phyloP scores from a whole-genome alignment of 108 stramenopile species.

The Stephanodiscus minutulus region DNA sequence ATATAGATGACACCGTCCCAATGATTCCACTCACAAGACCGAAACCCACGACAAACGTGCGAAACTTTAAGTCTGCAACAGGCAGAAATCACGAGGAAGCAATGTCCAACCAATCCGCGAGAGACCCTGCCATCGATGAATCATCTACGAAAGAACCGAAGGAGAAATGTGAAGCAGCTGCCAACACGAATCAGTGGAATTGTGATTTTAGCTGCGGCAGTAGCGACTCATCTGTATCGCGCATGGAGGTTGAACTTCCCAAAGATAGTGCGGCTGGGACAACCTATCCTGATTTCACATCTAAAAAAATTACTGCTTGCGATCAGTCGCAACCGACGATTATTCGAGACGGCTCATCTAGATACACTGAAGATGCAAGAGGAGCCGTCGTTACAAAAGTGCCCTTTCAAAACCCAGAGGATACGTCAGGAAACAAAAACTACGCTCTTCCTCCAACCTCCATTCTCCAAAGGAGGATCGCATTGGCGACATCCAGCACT shows the following conservation, averaged over 20 bases:
- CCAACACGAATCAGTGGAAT: not conserved
- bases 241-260: not conserved
- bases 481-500: not conserved
- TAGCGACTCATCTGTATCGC: not conserved
- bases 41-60: not conserved
- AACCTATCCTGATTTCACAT: too few relatives aligned
- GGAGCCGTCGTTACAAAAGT: not conserved
- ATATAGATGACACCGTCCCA: conserved; percentile 18
- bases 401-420: not conserved
- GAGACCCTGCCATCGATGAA: conserved; percentile 2
- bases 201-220: conserved; percentile 10
- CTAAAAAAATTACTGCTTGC: not conserved
- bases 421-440: not conserved
- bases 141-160: conserved; percentile 3
- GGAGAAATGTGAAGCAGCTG: not conserved
- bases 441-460: not conserved
- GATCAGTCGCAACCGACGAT: not conserved
- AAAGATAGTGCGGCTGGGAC: too few relatives aligned
- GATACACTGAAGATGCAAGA: not conserved
- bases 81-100: conserved; percentile 5
- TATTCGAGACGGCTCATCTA: not conserved
- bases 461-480: not conserved
- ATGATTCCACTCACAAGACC: conserved; percentile 16
- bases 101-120: not conserved
- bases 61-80: not conserved